These are phyloP conservation scores for Durio zibethinus DNA, from an alignment of 345 rosid genomes.

Conservation along the genomic window DNA sequence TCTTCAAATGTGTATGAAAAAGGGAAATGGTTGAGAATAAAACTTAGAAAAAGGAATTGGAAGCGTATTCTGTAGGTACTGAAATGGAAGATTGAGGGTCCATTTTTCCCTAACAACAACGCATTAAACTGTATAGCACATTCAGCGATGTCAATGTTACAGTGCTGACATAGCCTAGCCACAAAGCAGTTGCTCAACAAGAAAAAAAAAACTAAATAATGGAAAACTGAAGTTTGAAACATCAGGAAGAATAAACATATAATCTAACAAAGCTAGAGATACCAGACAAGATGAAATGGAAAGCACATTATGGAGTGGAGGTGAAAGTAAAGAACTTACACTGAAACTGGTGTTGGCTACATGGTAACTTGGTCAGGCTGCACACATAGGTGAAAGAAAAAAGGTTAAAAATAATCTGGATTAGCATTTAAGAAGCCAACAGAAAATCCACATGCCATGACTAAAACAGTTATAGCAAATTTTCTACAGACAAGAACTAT, in stretches of 20 bases:
- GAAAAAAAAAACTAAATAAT: neutral
- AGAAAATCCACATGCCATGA: neutral
- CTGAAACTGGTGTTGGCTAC: constrained; percentile 77
- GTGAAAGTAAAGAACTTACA: constrained; percentile 53
- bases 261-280: neutral
- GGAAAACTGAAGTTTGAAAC: neutral
- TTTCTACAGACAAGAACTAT: neutral
- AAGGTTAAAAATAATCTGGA: constrained; percentile 18
- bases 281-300: neutral
- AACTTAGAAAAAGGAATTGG: neutral
- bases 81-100: neutral
- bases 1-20: neutral
- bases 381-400: constrained; percentile 29
- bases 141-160: neutral
- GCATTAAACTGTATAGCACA: neutral
- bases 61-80: neutral
- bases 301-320: neutral
- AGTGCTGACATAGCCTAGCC: neutral
- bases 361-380: constrained; percentile 66
- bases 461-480: neutral
- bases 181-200: neutral
- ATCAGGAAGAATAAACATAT: neutral
- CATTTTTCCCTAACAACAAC: neutral
- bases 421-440: neutral
- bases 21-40: neutral